Conservation (phyloP, 257 asterid species). For the Buddleja alternifolia region DNA sequence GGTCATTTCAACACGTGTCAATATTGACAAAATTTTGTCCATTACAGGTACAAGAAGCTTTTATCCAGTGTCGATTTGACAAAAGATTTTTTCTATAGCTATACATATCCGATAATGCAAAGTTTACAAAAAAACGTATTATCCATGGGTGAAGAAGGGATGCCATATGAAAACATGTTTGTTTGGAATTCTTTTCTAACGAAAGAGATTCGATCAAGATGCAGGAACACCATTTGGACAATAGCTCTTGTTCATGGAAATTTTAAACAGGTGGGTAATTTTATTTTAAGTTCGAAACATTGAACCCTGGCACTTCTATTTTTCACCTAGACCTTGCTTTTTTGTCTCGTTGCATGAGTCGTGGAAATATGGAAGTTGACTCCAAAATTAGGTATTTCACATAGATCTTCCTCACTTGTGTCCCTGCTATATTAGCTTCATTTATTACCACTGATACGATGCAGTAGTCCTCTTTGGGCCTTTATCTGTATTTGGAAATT, state of each 20-base stretch:
- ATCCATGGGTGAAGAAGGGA: conserved; percentile 69
- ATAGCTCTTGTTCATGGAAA: conserved; percentile 96
- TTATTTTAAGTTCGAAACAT: neutral
- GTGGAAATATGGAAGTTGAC: neutral
- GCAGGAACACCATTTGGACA: conserved; percentile 91
- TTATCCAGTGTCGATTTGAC: conserved; percentile 97
- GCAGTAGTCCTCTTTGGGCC: conserved; percentile 4
- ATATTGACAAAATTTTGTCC: conserved; percentile 26
- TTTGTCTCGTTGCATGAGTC: conserved; percentile 14
- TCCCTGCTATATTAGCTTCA: conserved; percentile 6
- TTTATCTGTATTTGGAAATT: conserved; percentile 13
- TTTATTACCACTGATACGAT: conserved; percentile 13
- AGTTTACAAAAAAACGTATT: conserved; percentile 85
- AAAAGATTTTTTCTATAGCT: conserved; percentile 94
- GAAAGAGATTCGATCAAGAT: conserved; percentile 79
- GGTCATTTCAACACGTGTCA: neutral
- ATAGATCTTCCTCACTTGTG: neutral
- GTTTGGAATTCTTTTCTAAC: conserved; percentile 98
- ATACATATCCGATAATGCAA: conserved; percentile 94
- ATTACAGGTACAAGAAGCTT: conserved; percentile 95
- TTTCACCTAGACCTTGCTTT: conserved; percentile 18
- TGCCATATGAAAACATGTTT: conserved; percentile 95
- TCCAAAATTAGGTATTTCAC: neutral
- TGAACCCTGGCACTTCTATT: neutral
- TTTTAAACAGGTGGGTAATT: conserved; percentile 69